A percentile compares a stretch with the other conserved stretches of the same genome.
Conservation (phyloP, 2,329 filamentous ascomycete species). For the Alternaria hordeiaustralica region DNA sequence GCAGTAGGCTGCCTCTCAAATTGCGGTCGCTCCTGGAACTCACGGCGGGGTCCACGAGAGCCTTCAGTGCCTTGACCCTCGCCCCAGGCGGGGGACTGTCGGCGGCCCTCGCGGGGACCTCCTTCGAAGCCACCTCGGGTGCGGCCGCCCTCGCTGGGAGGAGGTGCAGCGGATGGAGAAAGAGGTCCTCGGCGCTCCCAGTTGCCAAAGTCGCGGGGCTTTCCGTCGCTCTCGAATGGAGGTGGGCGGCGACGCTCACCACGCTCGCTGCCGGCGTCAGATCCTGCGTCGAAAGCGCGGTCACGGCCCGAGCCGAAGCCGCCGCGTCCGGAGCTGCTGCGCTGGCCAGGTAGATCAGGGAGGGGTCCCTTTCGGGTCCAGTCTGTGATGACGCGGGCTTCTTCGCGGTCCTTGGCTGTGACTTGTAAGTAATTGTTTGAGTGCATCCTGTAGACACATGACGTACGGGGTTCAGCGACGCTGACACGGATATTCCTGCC, state of each 20-base stretch:
- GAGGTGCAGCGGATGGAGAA: conserved; percentile 66
- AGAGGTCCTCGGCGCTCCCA: conserved; percentile 97
- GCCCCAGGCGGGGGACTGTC: conserved; percentile 74
- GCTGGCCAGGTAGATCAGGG: conserved; percentile 70
- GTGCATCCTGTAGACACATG: background rate
- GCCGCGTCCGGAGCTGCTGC: conserved; percentile 60
- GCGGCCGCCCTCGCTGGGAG: conserved; percentile 64
- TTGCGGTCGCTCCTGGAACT: conserved; percentile 67
- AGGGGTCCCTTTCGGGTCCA: conserved; percentile 95
- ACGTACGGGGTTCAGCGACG: conserved; percentile 96
- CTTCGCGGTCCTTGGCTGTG: conserved; percentile 83
- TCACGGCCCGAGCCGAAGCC: conserved; percentile 48
- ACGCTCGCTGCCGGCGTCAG: conserved; percentile 66
- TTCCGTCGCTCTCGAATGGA: conserved; percentile 73
- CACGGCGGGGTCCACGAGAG: conserved; percentile 78
- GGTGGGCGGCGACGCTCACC: conserved; percentile 70
- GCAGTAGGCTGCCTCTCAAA: conserved; percentile 79
- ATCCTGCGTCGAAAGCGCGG: conserved; percentile 60
- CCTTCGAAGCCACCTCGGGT: conserved; percentile 61
- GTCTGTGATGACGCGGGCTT: conserved; percentile 81
- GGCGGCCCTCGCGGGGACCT: conserved; percentile 46
- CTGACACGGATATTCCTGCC: conserved; percentile 91
- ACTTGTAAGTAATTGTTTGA: conserved; percentile 26
- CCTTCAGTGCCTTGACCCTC: conserved; percentile 74
- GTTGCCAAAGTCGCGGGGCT: conserved; percentile 79